Percentiles rank a stretch among this genome's conserved stretches.
phyloP scores from a whole-genome alignment of 768 basidiomycete species.

The Dentipellis fragilis region DNA sequence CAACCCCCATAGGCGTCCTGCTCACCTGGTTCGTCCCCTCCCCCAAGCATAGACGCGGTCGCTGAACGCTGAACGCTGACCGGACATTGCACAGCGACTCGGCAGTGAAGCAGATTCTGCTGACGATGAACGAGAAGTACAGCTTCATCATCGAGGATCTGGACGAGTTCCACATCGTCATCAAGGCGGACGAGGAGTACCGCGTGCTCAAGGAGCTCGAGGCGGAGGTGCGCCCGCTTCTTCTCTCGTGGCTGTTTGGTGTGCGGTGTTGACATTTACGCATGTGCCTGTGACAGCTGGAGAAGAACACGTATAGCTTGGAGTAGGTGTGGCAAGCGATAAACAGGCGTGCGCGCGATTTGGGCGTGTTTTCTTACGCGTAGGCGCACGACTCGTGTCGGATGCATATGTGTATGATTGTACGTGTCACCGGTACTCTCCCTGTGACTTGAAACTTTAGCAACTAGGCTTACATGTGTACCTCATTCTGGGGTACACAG shows the following conservation, averaged over 20 bases:
- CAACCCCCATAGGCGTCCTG: slow-evolving; percentile 59
- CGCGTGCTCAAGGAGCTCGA: slow-evolving; percentile 65
- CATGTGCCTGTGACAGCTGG: slow-evolving; percentile 37
- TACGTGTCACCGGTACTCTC: too few relatives aligned
- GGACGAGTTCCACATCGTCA: slow-evolving; percentile 75
- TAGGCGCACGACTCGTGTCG: too few relatives aligned
- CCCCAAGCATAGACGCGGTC: background rate
- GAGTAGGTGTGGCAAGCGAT: background rate
- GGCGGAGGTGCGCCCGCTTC: slow-evolving; percentile 44
- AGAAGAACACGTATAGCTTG: slow-evolving; percentile 79
- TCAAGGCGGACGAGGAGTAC: slow-evolving; percentile 76
- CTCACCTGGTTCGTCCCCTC: slow-evolving; percentile 48
- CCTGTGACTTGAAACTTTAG: too few relatives aligned
- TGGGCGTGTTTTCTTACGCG: too few relatives aligned
- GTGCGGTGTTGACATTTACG: background rate
- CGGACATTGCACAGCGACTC: slow-evolving; percentile 48
- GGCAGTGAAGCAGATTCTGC: slow-evolving; percentile 81
- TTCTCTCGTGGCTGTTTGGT: background rate
- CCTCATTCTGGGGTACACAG: too few relatives aligned
- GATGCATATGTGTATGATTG: too few relatives aligned
- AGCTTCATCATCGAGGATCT: slow-evolving; percentile 82
- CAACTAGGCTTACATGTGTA: too few relatives aligned
- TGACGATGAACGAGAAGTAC: slow-evolving; percentile 71
- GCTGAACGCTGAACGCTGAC: background rate
- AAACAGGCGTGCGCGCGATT: too few relatives aligned